A percentile compares a stretch with the other conserved stretches of the same genome.
These are phyloP conservation scores for Gossypium ekmanianum DNA, from an alignment of 345 rosid genomes.

Conservation along the genomic window DNA sequence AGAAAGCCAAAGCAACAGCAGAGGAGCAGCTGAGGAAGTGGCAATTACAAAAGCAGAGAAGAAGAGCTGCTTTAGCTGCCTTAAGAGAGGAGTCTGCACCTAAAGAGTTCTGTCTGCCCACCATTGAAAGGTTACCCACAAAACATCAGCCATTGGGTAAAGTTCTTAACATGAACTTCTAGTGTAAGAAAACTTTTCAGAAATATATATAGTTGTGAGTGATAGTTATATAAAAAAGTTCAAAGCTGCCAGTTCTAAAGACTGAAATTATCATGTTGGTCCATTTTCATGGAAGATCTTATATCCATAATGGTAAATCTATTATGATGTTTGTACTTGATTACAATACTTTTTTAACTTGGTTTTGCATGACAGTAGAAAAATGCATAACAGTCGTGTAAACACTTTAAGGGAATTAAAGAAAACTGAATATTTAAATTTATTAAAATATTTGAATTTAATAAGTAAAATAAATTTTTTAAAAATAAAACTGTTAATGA, in stretches of 20 bases:
- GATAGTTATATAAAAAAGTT: not conserved
- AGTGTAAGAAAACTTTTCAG: not conserved
- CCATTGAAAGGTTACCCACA: conserved; percentile 12
- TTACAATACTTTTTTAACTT: not conserved
- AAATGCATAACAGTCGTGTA: not conserved
- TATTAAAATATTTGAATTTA: no score
- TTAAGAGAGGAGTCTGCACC: conserved; percentile 36
- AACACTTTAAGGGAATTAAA: no score
- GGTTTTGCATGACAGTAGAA: not conserved
- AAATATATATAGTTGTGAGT: not conserved
- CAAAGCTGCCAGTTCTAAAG: not conserved
- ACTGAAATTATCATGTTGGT: not conserved
- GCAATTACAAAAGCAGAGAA: conserved; percentile 41
- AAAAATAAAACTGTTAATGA: no score
- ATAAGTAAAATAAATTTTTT: no score
- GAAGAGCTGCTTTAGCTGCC: conserved; percentile 42
- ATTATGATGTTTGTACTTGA: not conserved
- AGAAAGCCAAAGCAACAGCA: conserved; percentile 38
- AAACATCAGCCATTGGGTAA: conserved; percentile 38
- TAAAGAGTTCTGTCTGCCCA: conserved; percentile 14
- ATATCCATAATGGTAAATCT: not conserved
- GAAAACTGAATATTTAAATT: no score
- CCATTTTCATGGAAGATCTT: not conserved
- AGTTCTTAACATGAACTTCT: conserved; percentile 49
- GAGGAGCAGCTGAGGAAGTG: conserved; percentile 42